Percentiles rank a stretch among this genome's conserved stretches.
Conservation (phyloP, 495 filamentous ascomycete species). For the Amniculicola lignicola region DNA sequence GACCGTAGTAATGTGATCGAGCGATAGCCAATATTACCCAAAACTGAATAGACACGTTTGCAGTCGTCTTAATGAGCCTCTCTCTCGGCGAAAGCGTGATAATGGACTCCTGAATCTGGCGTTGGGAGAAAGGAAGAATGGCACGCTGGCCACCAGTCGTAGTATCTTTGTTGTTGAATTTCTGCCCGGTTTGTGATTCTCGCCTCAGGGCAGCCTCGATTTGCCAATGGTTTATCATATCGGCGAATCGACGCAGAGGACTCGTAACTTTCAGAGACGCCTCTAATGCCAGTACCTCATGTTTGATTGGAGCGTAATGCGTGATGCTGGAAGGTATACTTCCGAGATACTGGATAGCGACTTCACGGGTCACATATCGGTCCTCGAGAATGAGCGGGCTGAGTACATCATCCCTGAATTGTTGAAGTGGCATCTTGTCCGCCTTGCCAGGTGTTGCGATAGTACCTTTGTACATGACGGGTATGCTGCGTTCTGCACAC, state of each 20-base stretch:
- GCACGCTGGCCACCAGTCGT: neutral
- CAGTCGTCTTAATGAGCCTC: conserved; percentile 30
- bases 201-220: conserved; percentile 77
- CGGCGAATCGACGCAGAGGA: conserved; percentile 77
- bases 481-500: conserved; percentile 71
- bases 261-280: conserved; percentile 79
- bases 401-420: conserved; percentile 38
- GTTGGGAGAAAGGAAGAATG: conserved; percentile 60
- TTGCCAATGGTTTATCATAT: conserved; percentile 88
- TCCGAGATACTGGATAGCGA: conserved; percentile 41
- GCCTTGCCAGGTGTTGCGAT: conserved; percentile 59
- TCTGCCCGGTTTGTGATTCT: conserved; percentile 56
- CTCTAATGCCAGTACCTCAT: conserved; percentile 62
- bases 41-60: conserved; percentile 39
- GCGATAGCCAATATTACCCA: conserved; percentile 71
- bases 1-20: conserved; percentile 71
- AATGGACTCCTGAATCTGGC: conserved; percentile 54
- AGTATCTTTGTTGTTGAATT: conserved; percentile 45
- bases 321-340: conserved; percentile 52
- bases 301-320: conserved; percentile 49
- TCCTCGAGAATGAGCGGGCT: conserved; percentile 36
- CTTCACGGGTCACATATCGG: conserved; percentile 31
- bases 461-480: conserved; percentile 71
- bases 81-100: conserved; percentile 53
- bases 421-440: neutral